phyloP scores from a whole-genome alignment of 2,329 filamentous ascomycete genomes.

The Fusarium dimerum region DNA sequence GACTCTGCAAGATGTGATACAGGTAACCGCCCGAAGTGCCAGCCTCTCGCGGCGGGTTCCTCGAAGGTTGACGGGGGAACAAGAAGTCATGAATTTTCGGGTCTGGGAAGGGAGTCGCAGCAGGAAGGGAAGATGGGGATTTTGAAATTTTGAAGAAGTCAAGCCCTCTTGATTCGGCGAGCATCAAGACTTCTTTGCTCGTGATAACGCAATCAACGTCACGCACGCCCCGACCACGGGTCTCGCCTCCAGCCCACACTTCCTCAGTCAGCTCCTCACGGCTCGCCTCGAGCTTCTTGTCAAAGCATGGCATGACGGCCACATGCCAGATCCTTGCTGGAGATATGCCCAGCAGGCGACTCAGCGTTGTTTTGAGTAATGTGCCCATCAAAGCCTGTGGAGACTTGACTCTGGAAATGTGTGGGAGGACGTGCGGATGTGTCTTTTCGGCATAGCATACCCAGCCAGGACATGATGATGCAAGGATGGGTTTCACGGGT shows the following conservation, averaged over 20 bases:
- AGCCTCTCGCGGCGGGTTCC: slow-evolving; percentile 53
- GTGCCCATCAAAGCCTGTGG: slow-evolving; percentile 92
- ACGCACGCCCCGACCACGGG: slow-evolving; percentile 60
- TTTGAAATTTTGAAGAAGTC: slow-evolving; percentile 73
- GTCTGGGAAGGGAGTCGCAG: slow-evolving; percentile 70
- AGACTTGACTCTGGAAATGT: slow-evolving; percentile 89
- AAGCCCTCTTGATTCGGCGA: slow-evolving; percentile 78
- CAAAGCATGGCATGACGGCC: slow-evolving; percentile 97
- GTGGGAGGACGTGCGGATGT: slow-evolving; percentile 87
- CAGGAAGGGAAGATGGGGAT: slow-evolving; percentile 46
- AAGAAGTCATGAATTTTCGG: slow-evolving; percentile 69
- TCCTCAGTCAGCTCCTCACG: slow-evolving; percentile 86
- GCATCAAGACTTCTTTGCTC: slow-evolving; percentile 87
- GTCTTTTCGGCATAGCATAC: slow-evolving; percentile 99
- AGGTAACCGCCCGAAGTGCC: slow-evolving; percentile 90
- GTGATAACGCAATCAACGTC: slow-evolving; percentile 99
- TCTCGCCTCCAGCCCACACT: slow-evolving; percentile 62
- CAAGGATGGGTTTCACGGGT: slow-evolving; percentile 64
- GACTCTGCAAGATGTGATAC: slow-evolving; percentile 76
- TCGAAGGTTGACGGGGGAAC: slow-evolving; percentile 56
- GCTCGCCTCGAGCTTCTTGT: slow-evolving; percentile 97
- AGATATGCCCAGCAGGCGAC: slow-evolving; percentile 68
- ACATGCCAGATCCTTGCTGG: slow-evolving; percentile 90
- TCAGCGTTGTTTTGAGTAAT: slow-evolving; percentile 82
- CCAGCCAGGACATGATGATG: slow-evolving; percentile 94